These are phyloP conservation scores for Nothomitra cinnamomea DNA, from an alignment of 2,329 filamentous ascomycete species.

Conservation along the genomic window DNA sequence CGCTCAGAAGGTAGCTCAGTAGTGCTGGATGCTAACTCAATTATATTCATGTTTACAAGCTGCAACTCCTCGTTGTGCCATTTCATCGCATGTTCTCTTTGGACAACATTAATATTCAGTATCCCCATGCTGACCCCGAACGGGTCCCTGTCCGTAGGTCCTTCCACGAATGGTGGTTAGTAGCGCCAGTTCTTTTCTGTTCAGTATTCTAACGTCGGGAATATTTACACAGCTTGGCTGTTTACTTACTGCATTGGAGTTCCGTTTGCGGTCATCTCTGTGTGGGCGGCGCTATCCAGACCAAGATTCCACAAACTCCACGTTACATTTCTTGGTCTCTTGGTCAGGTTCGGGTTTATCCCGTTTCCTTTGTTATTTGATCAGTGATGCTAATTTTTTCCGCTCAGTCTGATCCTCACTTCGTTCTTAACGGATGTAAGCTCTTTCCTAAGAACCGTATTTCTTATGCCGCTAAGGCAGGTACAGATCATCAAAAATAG, in stretches of 20 bases:
- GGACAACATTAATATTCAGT: slow-evolving; percentile 69
- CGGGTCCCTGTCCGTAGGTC: slow-evolving; percentile 59
- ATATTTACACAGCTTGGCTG: slow-evolving; percentile 38
- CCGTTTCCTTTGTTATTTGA: neutral
- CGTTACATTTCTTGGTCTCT: slow-evolving; percentile 65
- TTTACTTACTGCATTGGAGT: slow-evolving; percentile 62
- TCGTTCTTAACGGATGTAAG: slow-evolving; percentile 64
- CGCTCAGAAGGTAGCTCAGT: slow-evolving; percentile 67
- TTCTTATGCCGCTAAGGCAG: neutral
- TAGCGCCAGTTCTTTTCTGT: neutral
- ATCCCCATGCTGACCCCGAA: slow-evolving; percentile 70
- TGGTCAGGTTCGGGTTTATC: slow-evolving; percentile 36
- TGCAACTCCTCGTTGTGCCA: slow-evolving; percentile 55
- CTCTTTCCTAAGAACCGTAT: neutral
- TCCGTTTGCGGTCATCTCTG: slow-evolving; percentile 48
- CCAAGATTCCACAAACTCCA: slow-evolving; percentile 65
- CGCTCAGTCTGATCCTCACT: slow-evolving; percentile 44
- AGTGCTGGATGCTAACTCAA: slow-evolving; percentile 87
- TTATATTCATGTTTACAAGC: slow-evolving; percentile 22
- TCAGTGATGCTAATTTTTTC: neutral
- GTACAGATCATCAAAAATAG: slow-evolving; percentile 60
- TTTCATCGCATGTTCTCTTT: slow-evolving; percentile 93
- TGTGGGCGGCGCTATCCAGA: slow-evolving; percentile 45
- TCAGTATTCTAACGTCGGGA: neutral
- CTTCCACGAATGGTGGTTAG: neutral